phyloP scores from a whole-genome alignment of 768 basidiomycete genomes.

The Calocera viscosa region DNA sequence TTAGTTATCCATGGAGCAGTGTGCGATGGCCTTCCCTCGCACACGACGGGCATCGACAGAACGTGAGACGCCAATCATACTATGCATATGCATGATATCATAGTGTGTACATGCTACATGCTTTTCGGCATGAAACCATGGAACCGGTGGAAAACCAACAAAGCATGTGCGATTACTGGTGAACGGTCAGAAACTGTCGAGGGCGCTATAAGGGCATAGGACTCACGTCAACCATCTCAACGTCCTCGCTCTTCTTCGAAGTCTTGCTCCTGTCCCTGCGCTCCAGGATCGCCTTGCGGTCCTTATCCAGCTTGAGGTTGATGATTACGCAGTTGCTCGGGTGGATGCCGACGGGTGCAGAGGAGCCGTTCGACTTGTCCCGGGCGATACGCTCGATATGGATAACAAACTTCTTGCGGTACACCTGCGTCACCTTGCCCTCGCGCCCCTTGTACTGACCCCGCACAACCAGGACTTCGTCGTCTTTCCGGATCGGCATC shows the following conservation, averaged over 20 bases:
- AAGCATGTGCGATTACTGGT: constrained; percentile 15
- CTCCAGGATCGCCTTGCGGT: constrained; percentile 79
- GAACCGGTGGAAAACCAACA: constrained; percentile 22
- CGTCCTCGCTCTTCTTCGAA: constrained; percentile 36
- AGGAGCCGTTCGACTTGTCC: constrained; percentile 94
- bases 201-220: constrained; percentile 15
- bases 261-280: constrained; percentile 71
- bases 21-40: too few species aligned
- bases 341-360: constrained; percentile 87
- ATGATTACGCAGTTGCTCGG: constrained; percentile 94
- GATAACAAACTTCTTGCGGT: constrained; percentile 98
- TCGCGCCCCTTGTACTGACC: constrained; percentile 99
- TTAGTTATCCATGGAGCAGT: too few species aligned
- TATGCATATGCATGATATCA: constrained; percentile 9
- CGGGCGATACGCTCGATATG: constrained; percentile 95
- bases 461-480: constrained; percentile 92
- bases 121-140: constrained; percentile 4
- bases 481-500: constrained; percentile 91
- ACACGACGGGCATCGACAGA: not conserved
- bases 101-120: constrained; percentile 9
- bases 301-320: constrained; percentile 85
- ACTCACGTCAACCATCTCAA: constrained; percentile 55
- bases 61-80: not conserved
- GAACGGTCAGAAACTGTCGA: constrained; percentile 11
- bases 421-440: constrained; percentile 89